These are phyloP conservation scores for Neurospora sp. DNA, from an alignment of 495 filamentous ascomycete species.

Conservation along the genomic window DNA sequence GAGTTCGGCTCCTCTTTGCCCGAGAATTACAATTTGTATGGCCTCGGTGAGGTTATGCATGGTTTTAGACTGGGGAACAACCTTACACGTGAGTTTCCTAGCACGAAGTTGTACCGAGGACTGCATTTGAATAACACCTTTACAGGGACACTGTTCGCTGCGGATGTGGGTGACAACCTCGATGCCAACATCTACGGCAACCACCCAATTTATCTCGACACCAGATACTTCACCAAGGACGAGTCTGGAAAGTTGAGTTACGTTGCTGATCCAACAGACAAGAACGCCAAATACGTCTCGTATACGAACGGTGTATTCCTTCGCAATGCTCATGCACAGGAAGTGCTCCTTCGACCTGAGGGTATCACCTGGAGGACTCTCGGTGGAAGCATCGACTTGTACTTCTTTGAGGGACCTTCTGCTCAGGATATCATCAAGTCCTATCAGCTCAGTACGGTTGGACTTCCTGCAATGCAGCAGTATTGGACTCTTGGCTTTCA, in stretches of 20 bases:
- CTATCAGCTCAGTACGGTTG: slow-evolving; percentile 60
- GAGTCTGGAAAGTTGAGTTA: slow-evolving; percentile 42
- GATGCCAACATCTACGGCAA: slow-evolving; percentile 71
- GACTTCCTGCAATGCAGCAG: slow-evolving; percentile 71
- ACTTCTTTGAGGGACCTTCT: slow-evolving; percentile 66
- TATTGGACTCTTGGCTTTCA: slow-evolving; percentile 86
- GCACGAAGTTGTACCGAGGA: background rate
- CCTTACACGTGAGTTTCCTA: slow-evolving; percentile 49
- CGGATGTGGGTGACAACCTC: slow-evolving; percentile 53
- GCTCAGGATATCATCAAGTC: slow-evolving; percentile 60
- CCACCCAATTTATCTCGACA: slow-evolving; percentile 79
- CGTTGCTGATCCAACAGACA: slow-evolving; percentile 43
- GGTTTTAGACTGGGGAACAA: slow-evolving; percentile 61
- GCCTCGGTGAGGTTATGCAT: slow-evolving; percentile 73
- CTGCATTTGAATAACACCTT: background rate
- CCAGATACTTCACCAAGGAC: slow-evolving; percentile 53
- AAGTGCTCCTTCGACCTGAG: slow-evolving; percentile 53
- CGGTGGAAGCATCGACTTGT: slow-evolving; percentile 73
- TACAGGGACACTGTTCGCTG: slow-evolving; percentile 55
- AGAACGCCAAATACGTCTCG: slow-evolving; percentile 45
- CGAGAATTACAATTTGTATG: slow-evolving; percentile 67
- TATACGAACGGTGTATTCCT: slow-evolving; percentile 79
- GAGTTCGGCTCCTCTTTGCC: slow-evolving; percentile 64
- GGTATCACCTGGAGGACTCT: slow-evolving; percentile 73
- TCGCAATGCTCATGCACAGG: slow-evolving; percentile 69